Conservation (phyloP, 345 rosid species). For the Eucalyptus albens region DNA sequence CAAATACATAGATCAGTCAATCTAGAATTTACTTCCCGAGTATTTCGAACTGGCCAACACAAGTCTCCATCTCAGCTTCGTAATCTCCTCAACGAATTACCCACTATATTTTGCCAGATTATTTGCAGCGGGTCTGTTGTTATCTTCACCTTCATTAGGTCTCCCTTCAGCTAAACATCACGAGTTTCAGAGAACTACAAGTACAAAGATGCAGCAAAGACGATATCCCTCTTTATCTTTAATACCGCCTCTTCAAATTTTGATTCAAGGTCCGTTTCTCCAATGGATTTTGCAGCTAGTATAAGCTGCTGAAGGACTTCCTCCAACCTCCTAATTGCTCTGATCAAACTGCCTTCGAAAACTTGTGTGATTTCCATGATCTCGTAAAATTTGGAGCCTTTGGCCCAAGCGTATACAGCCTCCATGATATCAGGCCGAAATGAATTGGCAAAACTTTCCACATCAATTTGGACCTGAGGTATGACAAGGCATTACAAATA, state of each 20-base stretch:
- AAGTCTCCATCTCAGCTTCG: background rate
- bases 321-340: constrained; percentile 93
- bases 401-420: constrained; percentile 98
- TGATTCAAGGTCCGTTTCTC: constrained; percentile 72
- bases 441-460: constrained; percentile 70
- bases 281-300: constrained; percentile 75
- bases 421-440: constrained; percentile 96
- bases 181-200: constrained; percentile 9
- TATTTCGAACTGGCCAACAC: background rate
- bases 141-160: background rate
- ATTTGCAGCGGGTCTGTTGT: background rate
- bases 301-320: constrained; percentile 98
- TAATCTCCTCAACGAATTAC: background rate
- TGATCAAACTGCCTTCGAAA: constrained; percentile 97
- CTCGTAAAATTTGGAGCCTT: constrained; percentile 88
- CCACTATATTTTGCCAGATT: background rate
- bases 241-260: constrained; percentile 88
- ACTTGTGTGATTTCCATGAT: constrained; percentile 89
- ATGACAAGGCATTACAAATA: background rate
- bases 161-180: background rate
- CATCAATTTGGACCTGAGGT: constrained; percentile 72
- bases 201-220: constrained; percentile 92
- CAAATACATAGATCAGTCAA: background rate
- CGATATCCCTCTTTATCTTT: constrained; percentile 92
- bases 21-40: background rate